phyloP scores from a whole-genome alignment of 1,284 basidiomycete genomes.

The Puccinia novopanici region DNA sequence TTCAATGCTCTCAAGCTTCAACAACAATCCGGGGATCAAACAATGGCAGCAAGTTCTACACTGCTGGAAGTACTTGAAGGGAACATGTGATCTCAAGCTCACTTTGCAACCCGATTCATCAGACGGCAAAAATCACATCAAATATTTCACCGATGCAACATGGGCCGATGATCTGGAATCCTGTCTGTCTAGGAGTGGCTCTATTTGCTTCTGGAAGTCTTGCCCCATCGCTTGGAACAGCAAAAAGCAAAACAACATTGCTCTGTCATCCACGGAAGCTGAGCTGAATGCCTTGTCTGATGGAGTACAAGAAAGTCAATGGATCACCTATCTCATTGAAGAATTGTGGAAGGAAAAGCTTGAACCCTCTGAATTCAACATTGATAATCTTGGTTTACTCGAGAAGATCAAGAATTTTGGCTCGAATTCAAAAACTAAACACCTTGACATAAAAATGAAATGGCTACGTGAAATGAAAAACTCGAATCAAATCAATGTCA shows the following conservation, averaged over 20 bases:
- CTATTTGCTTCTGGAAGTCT: neutral
- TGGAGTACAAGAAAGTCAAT: neutral
- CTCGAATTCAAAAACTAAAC: neutral
- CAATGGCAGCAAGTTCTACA: neutral
- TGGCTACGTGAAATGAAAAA: neutral
- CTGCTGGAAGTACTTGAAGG: conserved; percentile 3
- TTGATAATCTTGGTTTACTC: neutral
- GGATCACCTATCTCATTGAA: neutral
- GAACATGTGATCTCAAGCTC: neutral
- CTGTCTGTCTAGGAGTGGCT: neutral
- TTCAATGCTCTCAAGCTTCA: neutral
- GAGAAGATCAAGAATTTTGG: neutral
- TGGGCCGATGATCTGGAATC: neutral
- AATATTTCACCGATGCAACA: neutral
- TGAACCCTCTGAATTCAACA: neutral
- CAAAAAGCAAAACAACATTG: neutral
- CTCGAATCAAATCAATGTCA: neutral
- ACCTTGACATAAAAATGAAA: conserved; percentile 4
- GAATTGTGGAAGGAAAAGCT: neutral
- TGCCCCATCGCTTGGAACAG: neutral
- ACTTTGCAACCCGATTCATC: neutral
- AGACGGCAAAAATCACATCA: neutral
- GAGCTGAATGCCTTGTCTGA: neutral
- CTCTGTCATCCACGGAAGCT: neutral
- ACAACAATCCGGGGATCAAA: neutral